These are phyloP conservation scores for Neurospora cerealis DNA, from an alignment of 495 filamentous ascomycete species.

Conservation along the genomic window DNA sequence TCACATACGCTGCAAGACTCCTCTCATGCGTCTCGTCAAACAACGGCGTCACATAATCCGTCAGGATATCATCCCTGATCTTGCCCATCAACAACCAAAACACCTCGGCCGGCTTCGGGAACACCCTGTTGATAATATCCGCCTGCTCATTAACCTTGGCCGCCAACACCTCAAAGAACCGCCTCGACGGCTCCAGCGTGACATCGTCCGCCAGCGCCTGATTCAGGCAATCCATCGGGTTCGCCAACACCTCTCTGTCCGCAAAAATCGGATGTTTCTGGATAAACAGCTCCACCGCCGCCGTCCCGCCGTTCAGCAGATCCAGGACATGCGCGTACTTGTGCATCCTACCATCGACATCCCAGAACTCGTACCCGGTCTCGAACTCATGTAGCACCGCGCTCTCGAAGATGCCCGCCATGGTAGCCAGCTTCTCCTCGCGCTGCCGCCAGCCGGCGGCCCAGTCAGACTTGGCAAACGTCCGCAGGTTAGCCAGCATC, in stretches of 20 bases:
- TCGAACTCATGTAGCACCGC: constrained; percentile 87
- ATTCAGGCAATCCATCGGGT: constrained; percentile 75
- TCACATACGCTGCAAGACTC: constrained; percentile 70
- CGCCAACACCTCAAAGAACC: constrained; percentile 68
- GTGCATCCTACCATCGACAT: constrained; percentile 80
- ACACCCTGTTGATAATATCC: constrained; percentile 72
- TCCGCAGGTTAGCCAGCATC: constrained; percentile 69
- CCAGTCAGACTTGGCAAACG: constrained; percentile 73
- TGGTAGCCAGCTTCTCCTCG: constrained; percentile 57
- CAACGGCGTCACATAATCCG: constrained; percentile 74
- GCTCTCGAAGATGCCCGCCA: constrained; percentile 79
- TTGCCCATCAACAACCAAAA: constrained; percentile 71
- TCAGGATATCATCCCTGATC: constrained; percentile 73
- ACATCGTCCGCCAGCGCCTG: constrained; percentile 48
- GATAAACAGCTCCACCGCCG: constrained; percentile 75
- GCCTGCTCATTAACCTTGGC: constrained; percentile 74
- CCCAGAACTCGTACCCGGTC: constrained; percentile 78
- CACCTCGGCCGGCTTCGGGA: constrained; percentile 66
- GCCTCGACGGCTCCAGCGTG: constrained; percentile 64
- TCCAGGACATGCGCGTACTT: constrained; percentile 81
- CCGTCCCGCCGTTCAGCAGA: constrained; percentile 69
- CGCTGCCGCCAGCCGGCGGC: constrained; percentile 62
- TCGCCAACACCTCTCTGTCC: constrained; percentile 61
- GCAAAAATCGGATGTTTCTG: constrained; percentile 75
- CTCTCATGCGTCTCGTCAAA: constrained; percentile 82